Percentiles rank a stretch among this genome's conserved stretches.
These are phyloP conservation scores for Aspergillus nanangensis DNA, from an alignment of 495 filamentous ascomycete genomes.

Conservation along the genomic window DNA sequence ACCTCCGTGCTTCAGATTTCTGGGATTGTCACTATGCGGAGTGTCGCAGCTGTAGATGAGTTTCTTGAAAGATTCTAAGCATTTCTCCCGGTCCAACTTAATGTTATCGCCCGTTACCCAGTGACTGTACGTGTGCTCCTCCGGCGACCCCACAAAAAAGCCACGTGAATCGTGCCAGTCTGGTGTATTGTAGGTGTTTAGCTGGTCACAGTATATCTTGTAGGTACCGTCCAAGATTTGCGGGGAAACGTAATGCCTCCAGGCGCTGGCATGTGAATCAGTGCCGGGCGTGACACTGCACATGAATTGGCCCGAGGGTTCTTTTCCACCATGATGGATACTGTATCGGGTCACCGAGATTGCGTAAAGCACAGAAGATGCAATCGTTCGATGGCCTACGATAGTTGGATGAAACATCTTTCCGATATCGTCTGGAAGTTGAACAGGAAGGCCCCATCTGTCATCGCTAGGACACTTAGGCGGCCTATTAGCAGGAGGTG, in stretches of 20 bases:
- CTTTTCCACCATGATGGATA: too few species aligned
- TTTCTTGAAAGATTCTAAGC: background rate
- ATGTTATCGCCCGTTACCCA: too few species aligned
- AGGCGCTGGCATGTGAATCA: too few species aligned
- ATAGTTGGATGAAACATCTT: slow-evolving; percentile 3
- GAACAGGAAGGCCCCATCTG: background rate
- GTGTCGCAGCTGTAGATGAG: slow-evolving; percentile 3
- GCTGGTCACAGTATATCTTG: too few species aligned
- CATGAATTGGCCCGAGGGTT: background rate
- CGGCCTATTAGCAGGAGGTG: too few species aligned
- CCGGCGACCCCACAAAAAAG: background rate
- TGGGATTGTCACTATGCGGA: background rate
- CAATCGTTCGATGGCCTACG: background rate
- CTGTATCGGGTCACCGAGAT: too few species aligned
- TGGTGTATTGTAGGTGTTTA: too few species aligned
- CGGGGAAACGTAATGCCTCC: too few species aligned
- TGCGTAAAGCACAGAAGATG: background rate
- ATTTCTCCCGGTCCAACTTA: background rate
- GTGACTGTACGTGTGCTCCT: background rate
- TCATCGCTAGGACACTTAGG: background rate
- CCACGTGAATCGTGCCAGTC: background rate
- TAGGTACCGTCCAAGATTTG: too few species aligned
- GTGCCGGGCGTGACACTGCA: too few species aligned
- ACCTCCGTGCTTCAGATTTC: background rate
- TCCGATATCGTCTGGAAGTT: background rate